A percentile compares a stretch with the other conserved stretches of the same genome.
These are phyloP conservation scores for Persicaria tinctoria DNA, from an alignment of 148 eudicot species.

Conservation along the genomic window DNA sequence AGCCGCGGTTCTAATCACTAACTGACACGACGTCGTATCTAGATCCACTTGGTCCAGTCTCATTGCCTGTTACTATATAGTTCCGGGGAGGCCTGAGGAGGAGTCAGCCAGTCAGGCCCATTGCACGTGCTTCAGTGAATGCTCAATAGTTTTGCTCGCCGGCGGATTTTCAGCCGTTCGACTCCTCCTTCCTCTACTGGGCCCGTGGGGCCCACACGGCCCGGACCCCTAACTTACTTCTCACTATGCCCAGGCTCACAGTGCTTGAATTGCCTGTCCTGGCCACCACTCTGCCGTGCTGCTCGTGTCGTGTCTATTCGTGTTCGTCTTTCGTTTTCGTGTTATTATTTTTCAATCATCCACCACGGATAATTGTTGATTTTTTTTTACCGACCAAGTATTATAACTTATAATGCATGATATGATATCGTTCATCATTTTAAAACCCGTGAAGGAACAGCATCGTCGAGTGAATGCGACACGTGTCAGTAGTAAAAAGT, in stretches of 20 bases:
- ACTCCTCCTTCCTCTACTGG: neutral
- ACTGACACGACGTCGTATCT: neutral
- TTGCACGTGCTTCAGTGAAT: neutral
- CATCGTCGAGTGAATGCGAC: neutral
- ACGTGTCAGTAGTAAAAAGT: neutral
- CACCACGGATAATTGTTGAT: neutral
- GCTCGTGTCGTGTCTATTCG: neutral
- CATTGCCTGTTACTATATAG: no score
- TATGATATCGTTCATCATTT: no score
- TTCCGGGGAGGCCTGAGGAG: no score
- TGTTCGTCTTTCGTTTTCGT: neutral
- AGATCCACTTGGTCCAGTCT: no score
- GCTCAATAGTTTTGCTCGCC: neutral
- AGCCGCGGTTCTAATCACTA: neutral
- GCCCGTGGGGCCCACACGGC: neutral
- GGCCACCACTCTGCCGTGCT: neutral
- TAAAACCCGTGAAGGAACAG: no score
- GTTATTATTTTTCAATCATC: neutral
- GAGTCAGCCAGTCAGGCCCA: neutral
- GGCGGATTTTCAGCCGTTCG: slow-evolving; percentile 4
- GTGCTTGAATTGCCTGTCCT: neutral
- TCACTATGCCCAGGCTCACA: neutral
- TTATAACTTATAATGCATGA: no score
- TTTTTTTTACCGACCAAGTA: no score
- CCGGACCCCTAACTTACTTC: neutral